These are phyloP conservation scores for Cylindrodendrum hubeiense DNA, from an alignment of 2,329 filamentous ascomycete genomes.

Conservation along the genomic window DNA sequence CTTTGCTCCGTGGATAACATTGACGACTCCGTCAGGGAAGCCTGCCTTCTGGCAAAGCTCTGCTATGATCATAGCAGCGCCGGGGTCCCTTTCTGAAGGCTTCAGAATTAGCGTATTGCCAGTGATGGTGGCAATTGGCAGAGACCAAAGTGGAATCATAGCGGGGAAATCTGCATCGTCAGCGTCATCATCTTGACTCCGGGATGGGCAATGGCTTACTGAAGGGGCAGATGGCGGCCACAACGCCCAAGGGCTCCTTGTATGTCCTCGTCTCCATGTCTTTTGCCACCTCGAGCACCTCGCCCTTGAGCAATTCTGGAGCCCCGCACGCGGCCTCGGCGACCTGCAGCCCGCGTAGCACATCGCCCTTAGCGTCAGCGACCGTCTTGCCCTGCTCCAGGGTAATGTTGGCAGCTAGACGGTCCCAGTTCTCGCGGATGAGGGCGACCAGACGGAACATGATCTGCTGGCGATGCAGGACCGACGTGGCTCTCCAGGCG, in stretches of 20 bases:
- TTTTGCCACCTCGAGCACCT: conserved; percentile 83
- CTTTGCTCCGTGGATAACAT: conserved; percentile 74
- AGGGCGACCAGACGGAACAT: conserved; percentile 82
- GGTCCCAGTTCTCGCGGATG: conserved; percentile 83
- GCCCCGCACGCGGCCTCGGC: conserved; percentile 82
- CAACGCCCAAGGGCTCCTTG: conserved; percentile 79
- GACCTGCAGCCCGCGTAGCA: conserved; percentile 80
- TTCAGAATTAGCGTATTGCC: conserved; percentile 85
- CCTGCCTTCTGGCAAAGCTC: conserved; percentile 81
- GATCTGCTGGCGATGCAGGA: conserved; percentile 78
- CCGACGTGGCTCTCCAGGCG: conserved; percentile 73
- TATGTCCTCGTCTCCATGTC: conserved; percentile 88
- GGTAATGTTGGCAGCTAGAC: conserved; percentile 80
- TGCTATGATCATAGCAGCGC: conserved; percentile 82
- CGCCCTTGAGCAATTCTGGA: conserved; percentile 79
- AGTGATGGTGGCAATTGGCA: conserved; percentile 82
- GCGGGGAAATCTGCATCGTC: conserved; percentile 76
- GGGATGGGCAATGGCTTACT: conserved; percentile 59
- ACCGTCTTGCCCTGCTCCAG: conserved; percentile 85
- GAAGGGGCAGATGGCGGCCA: conserved; percentile 83
- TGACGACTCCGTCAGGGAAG: conserved; percentile 79
- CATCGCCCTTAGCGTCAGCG: conserved; percentile 80
- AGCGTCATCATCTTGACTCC: not conserved
- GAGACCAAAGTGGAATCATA: conserved; percentile 87
- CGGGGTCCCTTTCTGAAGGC: conserved; percentile 83